phyloP scores from a whole-genome alignment of 495 filamentous ascomycete species.

The Hyaloscypha variabilis region DNA sequence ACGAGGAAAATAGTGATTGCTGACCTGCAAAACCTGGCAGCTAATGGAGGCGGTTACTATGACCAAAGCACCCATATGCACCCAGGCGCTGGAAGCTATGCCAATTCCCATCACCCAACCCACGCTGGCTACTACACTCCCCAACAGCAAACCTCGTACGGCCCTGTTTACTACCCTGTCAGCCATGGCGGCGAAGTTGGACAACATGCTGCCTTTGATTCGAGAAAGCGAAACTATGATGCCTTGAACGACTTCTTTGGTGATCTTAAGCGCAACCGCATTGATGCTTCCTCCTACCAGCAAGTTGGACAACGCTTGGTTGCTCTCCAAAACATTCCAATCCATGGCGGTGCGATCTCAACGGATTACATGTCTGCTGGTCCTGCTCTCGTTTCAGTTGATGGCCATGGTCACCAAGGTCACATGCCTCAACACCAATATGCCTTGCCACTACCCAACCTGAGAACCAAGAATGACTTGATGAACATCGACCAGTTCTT shows the following conservation, averaged over 20 bases:
- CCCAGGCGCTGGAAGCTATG: constrained; percentile 38
- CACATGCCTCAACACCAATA: constrained; percentile 69
- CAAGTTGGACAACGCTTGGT: constrained; percentile 81
- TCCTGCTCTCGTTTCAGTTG: constrained; percentile 46
- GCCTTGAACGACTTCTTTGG: constrained; percentile 93
- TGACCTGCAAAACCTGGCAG: constrained; percentile 55
- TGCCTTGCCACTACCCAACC: constrained; percentile 81
- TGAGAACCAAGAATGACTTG: constrained; percentile 91
- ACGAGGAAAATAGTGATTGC: constrained; percentile 36
- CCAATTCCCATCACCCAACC: constrained; percentile 41
- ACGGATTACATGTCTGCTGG: constrained; percentile 65
- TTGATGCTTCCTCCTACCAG: constrained; percentile 81
- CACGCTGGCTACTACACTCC: constrained; percentile 56
- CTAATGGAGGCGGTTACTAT: constrained; percentile 53
- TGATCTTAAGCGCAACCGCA: constrained; percentile 83
- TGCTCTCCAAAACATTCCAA: constrained; percentile 70
- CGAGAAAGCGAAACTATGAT: constrained; percentile 81
- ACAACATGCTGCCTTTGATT: constrained; percentile 59
- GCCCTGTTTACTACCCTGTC: constrained; percentile 65
- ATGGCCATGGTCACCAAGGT: constrained; percentile 44
- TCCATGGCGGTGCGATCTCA: constrained; percentile 62
- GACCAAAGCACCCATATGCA: constrained; percentile 62
- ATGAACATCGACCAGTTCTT: constrained; percentile 90
- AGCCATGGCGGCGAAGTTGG: constrained; percentile 54
- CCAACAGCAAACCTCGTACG: constrained; percentile 59